Conservation (phyloP, 371 early-diverging fungal species). For the Actinomucor elegans region DNA sequence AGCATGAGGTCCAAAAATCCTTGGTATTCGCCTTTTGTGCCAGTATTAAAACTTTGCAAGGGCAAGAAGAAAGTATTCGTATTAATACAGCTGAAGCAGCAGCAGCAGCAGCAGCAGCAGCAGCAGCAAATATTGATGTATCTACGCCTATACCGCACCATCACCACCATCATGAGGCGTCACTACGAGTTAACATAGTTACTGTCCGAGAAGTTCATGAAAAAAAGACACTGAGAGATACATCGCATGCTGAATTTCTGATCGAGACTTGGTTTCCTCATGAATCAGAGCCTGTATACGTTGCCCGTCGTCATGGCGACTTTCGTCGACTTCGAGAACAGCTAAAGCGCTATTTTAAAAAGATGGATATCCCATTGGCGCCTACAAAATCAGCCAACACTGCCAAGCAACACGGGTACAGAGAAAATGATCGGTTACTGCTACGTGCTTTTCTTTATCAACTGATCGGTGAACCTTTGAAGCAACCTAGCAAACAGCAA, state of each 20-base stretch:
- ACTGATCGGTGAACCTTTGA: constrained; percentile 18
- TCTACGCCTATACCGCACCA: too few relatives aligned
- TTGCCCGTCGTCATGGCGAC: constrained; percentile 37
- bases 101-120: not conserved
- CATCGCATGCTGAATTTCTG: constrained; percentile 38
- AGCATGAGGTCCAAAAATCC: constrained; percentile 36
- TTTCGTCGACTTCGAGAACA: constrained; percentile 34
- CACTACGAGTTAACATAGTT: constrained; percentile 12
- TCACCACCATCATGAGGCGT: too few relatives aligned
- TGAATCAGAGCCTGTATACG: constrained; percentile 20
- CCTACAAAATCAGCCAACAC: constrained; percentile 25
- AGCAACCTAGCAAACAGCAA: constrained; percentile 3
- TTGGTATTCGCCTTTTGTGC: constrained; percentile 43
- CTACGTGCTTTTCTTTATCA: constrained; percentile 49
- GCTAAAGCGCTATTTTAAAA: constrained; percentile 26
- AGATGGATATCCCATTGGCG: constrained; percentile 24
- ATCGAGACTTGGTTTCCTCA: constrained; percentile 23
- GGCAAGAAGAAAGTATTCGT: constrained; percentile 36
- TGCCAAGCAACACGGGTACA: constrained; percentile 9
- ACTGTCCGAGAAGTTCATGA: constrained; percentile 20
- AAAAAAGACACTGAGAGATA: constrained; percentile 21
- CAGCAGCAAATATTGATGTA: not conserved
- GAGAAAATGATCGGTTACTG: constrained; percentile 58
- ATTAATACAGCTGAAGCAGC: not conserved
- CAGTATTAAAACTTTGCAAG: constrained; percentile 41